Evolutionary conservation across 257 asterid species (phyloP).

Genomic region (Prunella vulgaris): DNA sequence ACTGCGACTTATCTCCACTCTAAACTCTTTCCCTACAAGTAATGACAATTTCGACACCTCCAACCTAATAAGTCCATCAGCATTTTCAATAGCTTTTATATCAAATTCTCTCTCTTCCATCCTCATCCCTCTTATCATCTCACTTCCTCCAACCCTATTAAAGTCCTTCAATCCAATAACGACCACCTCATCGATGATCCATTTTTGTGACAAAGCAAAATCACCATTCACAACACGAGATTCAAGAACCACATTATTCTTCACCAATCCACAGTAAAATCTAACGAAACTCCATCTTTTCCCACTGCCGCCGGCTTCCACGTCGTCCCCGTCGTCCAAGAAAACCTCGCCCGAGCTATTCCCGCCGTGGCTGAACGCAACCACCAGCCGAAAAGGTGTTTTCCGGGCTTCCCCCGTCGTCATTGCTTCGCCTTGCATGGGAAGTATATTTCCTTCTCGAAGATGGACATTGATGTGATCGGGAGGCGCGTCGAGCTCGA

Average conservation of each 20-base stretch:
- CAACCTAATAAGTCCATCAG: constrained; percentile 27
- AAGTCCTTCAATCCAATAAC: constrained; percentile 33
- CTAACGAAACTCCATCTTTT: constrained; percentile 41
- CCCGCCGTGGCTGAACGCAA: constrained; percentile 22
- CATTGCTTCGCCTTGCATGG: constrained; percentile 62
- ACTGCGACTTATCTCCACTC: constrained; percentile 20
- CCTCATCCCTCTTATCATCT: constrained; percentile 10
- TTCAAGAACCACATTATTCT: constrained; percentile 27
- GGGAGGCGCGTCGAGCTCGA: constrained; percentile 47
- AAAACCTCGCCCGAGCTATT: constrained; percentile 46
- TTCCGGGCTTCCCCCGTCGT: constrained; percentile 41
- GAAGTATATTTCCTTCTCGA: constrained; percentile 41
- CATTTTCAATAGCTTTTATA: neutral
- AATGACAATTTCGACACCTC: constrained; percentile 28
- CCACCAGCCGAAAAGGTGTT: constrained; percentile 44
- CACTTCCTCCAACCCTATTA: constrained; percentile 17
- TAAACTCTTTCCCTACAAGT: constrained; percentile 33
- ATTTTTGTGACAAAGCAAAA: constrained; percentile 35
- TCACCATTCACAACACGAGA: constrained; percentile 37
- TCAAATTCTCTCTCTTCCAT: neutral
- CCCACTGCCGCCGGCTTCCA: constrained; percentile 38
- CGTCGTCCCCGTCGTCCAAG: constrained; percentile 57
- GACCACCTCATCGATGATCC: constrained; percentile 30
- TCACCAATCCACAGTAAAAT: constrained; percentile 21
- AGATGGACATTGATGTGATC: constrained; percentile 52